Evolutionary conservation across 75 land plant genomes (phyloP).

Genomic region (Selaginella tamariscina): DNA sequence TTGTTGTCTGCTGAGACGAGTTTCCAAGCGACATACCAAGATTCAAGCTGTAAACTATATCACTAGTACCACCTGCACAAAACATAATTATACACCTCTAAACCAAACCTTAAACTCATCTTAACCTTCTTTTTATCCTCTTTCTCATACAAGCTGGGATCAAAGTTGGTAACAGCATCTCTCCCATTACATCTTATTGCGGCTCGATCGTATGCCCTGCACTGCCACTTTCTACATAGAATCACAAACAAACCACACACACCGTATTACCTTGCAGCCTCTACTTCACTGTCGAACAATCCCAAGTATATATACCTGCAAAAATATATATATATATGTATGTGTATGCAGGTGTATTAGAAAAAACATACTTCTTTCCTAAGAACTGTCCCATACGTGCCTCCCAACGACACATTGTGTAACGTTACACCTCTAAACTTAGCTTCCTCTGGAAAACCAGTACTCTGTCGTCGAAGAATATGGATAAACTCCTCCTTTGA

Average conservation of each 20-base stretch:
- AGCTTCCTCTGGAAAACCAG: constrained; percentile 37
- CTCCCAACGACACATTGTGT: constrained; percentile 44
- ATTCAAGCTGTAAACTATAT: background rate
- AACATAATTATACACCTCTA: background rate
- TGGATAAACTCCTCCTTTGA: constrained; percentile 25
- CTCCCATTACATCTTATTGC: constrained; percentile 65
- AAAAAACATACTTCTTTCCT: constrained; percentile 29
- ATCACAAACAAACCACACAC: background rate
- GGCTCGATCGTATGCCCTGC: constrained; percentile 78
- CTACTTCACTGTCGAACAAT: constrained; percentile 69
- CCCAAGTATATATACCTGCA: constrained; percentile 87
- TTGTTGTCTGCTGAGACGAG: background rate
- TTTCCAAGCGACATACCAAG: background rate
- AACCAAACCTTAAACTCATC: background rate
- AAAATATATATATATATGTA: background rate
- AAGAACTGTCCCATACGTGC: constrained; percentile 39
- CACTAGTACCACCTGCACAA: background rate
- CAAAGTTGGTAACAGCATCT: constrained; percentile 78
- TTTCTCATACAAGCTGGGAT: constrained; percentile 47
- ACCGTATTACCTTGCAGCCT: constrained; percentile 63
- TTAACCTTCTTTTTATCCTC: constrained; percentile 20
- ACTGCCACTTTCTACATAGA: background rate
- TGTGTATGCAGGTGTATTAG: background rate
- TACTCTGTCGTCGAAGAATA: constrained; percentile 33
- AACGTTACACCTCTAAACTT: constrained; percentile 35